A percentile compares a stretch with the other conserved stretches of the same genome.
phyloP scores from a whole-genome alignment of 176 grass and related monocot genomes.

The Dactylis glomerata region DNA sequence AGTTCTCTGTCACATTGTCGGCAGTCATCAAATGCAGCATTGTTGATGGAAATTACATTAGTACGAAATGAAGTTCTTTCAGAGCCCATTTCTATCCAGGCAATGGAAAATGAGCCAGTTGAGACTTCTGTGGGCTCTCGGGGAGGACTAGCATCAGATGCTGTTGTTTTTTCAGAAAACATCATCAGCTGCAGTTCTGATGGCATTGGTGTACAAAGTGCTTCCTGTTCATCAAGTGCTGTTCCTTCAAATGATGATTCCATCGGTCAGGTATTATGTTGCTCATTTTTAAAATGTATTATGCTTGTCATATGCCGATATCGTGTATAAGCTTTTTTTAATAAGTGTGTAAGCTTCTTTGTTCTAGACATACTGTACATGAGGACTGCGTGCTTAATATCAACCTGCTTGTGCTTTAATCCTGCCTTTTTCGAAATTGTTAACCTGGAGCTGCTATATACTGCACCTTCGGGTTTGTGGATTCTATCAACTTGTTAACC shows the following conservation, averaged over 20 bases:
- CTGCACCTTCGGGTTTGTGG: neutral
- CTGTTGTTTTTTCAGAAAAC: constrained; percentile 19
- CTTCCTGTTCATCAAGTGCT: neutral
- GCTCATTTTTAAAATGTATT: neutral
- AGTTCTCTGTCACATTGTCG: neutral
- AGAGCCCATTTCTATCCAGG: neutral
- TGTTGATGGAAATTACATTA: constrained; percentile 23
- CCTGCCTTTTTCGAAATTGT: neutral
- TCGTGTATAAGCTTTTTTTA: neutral
- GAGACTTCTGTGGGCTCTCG: neutral
- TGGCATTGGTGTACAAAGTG: neutral
- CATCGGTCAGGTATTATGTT: constrained; percentile 25
- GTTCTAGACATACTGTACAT: neutral
- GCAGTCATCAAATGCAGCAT: neutral
- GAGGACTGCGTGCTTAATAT: neutral
- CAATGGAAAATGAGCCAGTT: constrained; percentile 23
- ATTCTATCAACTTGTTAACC: neutral
- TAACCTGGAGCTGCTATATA: neutral
- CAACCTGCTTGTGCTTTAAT: neutral
- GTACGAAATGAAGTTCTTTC: neutral
- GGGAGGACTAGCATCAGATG: constrained; percentile 5
- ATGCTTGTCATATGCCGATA: neutral
- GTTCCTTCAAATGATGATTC: constrained; percentile 15
- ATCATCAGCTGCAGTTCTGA: constrained; percentile 8
- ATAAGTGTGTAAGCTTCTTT: no score